These are phyloP conservation scores for Hydrangea macrophylla DNA, from an alignment of 148 eudicot species.

Conservation along the genomic window DNA sequence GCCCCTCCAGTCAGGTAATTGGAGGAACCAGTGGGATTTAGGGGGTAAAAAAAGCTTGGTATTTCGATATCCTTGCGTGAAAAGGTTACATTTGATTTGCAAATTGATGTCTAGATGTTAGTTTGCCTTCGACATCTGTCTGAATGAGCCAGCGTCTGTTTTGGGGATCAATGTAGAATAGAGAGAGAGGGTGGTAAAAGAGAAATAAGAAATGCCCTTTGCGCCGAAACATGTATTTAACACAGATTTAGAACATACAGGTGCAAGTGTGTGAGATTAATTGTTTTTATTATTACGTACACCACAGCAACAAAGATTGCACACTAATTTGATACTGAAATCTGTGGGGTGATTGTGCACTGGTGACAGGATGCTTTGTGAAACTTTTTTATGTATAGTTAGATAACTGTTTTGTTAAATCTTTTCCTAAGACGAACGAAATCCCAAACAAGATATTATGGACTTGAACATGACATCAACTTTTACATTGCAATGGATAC, in stretches of 20 bases:
- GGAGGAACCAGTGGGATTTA: neutral
- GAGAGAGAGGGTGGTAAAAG: neutral
- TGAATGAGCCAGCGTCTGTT: neutral
- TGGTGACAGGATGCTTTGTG: no score
- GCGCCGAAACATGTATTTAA: neutral
- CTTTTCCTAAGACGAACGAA: no score
- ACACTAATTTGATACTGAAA: no score
- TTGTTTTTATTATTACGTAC: neutral
- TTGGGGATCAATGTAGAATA: neutral
- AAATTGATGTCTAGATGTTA: slow-evolving; percentile 12
- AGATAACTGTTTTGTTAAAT: no score
- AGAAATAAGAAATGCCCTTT: neutral
- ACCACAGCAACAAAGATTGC: neutral
- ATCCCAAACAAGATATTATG: no score
- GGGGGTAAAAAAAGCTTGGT: neutral
- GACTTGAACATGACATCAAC: no score
- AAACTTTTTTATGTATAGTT: no score
- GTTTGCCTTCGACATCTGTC: slow-evolving; percentile 4
- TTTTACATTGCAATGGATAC: no score
- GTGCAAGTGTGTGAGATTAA: neutral
- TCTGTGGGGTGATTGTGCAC: no score
- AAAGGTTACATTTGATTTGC: neutral
- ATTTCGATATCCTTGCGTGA: neutral
- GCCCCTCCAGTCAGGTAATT: slow-evolving; percentile 26
- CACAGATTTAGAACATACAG: neutral